These are phyloP conservation scores for Penicillium nordicum DNA, from an alignment of 2,329 filamentous ascomycete genomes.

Conservation along the genomic window DNA sequence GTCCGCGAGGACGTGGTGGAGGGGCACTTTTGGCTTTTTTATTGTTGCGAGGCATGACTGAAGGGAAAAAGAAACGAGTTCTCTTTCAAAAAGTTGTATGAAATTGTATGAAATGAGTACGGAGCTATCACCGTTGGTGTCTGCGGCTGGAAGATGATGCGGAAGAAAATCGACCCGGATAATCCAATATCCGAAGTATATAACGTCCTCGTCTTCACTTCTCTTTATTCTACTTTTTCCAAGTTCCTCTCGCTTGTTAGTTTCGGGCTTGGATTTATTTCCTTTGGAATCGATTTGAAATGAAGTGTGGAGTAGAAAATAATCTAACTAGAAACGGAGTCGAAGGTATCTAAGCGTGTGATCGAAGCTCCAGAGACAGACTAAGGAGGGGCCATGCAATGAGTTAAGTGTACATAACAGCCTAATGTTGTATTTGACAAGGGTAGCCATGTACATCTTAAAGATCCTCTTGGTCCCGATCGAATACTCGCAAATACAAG, in stretches of 20 bases:
- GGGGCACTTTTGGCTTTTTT: conserved; percentile 17
- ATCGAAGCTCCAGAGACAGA: no score
- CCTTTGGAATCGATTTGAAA: neutral
- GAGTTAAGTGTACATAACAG: neutral
- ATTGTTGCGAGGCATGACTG: conserved; percentile 21
- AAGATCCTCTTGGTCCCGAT: neutral
- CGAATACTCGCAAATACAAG: neutral
- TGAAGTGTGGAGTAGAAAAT: neutral
- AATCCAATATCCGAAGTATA: conserved; percentile 20
- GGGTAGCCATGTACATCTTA: neutral
- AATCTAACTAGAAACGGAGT: neutral
- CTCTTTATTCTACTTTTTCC: neutral
- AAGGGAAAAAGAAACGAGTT: neutral
- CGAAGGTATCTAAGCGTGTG: neutral
- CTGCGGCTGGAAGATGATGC: neutral
- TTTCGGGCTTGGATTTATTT: neutral
- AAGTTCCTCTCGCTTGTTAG: neutral
- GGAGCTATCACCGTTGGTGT: neutral
- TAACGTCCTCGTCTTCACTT: neutral
- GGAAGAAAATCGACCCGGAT: conserved; percentile 13
- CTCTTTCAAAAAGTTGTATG: neutral
- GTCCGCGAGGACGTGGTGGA: conserved; percentile 8
- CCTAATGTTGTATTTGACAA: neutral
- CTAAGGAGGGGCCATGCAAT: neutral
- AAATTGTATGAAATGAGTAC: neutral